These are phyloP conservation scores for Nakazawaea siamensis DNA, from an alignment of 805 yeast species.

Conservation along the genomic window DNA sequence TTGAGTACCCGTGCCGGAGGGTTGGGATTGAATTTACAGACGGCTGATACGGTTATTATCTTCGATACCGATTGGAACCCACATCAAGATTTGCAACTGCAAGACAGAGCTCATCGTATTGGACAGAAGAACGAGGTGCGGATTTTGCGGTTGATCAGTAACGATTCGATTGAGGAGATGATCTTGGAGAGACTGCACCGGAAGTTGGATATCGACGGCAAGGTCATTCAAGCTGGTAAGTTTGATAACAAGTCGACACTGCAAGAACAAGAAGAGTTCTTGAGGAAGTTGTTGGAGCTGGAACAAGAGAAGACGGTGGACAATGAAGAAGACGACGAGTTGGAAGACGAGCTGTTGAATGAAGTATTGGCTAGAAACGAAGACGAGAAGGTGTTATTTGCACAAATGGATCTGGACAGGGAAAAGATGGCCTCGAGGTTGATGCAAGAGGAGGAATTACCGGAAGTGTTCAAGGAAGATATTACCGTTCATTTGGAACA, in stretches of 20 bases:
- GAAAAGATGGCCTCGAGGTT: slow-evolving; percentile 43
- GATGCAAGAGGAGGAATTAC: slow-evolving; percentile 64
- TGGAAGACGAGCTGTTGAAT: slow-evolving; percentile 66
- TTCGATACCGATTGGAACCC: slow-evolving; percentile 91
- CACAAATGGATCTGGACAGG: slow-evolving; percentile 54
- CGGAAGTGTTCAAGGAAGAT: slow-evolving; percentile 67
- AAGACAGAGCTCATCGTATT: slow-evolving; percentile 85
- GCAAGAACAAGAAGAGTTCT: slow-evolving; percentile 78
- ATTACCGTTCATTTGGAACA: slow-evolving; percentile 33
- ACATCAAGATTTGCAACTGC: slow-evolving; percentile 86
- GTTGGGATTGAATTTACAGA: slow-evolving; percentile 76
- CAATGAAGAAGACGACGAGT: slow-evolving; percentile 45
- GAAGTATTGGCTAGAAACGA: slow-evolving; percentile 65
- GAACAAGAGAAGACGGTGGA: slow-evolving; percentile 41
- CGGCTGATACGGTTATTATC: slow-evolving; percentile 81
- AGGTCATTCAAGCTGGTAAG: slow-evolving; percentile 87
- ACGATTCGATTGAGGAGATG: slow-evolving; percentile 78
- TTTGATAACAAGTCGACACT: slow-evolving; percentile 81
- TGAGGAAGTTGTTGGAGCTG: slow-evolving; percentile 63
- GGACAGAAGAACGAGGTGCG: slow-evolving; percentile 86
- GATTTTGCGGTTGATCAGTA: slow-evolving; percentile 70
- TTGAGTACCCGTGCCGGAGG: slow-evolving; percentile 88
- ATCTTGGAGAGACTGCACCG: slow-evolving; percentile 78
- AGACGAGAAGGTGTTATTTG: slow-evolving; percentile 47
- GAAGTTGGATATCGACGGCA: slow-evolving; percentile 79